Evolutionary conservation across 306 rosid genomes (phyloP), one percentile per base, ranked within the genome.

Genomic region (Pyrus bretschneideri): DNA sequence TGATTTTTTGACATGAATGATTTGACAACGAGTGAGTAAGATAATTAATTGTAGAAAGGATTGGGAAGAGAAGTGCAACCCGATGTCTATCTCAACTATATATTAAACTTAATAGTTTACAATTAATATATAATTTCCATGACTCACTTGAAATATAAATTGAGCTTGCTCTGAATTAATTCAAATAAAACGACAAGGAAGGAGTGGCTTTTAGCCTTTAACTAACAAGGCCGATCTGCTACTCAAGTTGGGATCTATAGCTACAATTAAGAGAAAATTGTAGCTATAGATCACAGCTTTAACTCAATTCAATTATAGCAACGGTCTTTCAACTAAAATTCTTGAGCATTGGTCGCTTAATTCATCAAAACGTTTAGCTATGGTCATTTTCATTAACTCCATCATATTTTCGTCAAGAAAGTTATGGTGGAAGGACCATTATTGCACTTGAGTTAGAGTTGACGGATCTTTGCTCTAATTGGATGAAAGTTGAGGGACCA

Each of bases 401-500:
- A 9, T 38, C 10, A 38, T 1, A 1, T 7, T 38, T 38, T 38
- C 10, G 10, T 38, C 9, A 38, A 38, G 0, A 38, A 38, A 7
- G 42, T 38, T 2, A 38, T 38, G 42, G 0, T 38, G 10, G 42
- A 38, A 38, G 0, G 42, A 7, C 2, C 10, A 38, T 38, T 38
- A 38, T 38, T 38, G 2, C 40, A 6, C 10, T 38, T 38, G 42
- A 38, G 42, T 38, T 1, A 38, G 42, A 38, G 42, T 38, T 7
- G 10, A 38, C 10, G 2, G 42, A 38, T 9, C 1, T 1, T 38
- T 38, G 42, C 42, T 38, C 2, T 7, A 38, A 38, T 38, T 38
- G 0, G 9, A 38, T 38, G 2, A 0, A 38, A 38, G 42, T 38
- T 38, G 10, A 38, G 2, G 2, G 10, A 0, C 0, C 42, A 38